A percentile compares a stretch with the other conserved stretches of the same genome.
Conservation (phyloP, 495 filamentous ascomycete species). For the Tuber melanosporum region DNA sequence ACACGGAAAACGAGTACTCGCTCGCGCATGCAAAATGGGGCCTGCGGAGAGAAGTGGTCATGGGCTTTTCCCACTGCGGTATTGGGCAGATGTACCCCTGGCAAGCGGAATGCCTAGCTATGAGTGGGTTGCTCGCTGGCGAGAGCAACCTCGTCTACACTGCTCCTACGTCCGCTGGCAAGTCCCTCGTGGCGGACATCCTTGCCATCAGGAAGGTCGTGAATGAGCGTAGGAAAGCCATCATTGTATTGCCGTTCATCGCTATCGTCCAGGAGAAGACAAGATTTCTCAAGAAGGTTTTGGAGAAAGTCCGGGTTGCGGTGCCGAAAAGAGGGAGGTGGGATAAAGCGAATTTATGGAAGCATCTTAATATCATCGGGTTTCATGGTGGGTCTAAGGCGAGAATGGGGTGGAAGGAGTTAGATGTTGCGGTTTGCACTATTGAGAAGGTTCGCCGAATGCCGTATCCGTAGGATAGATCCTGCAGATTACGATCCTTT, state of each 20-base stretch:
- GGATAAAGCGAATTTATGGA: conserved; percentile 44
- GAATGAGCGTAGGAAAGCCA: conserved; percentile 60
- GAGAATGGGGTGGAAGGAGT: conserved; percentile 62
- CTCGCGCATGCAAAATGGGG: conserved; percentile 57
- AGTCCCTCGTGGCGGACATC: conserved; percentile 56
- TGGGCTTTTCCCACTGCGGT: conserved; percentile 59
- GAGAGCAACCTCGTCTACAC: conserved; percentile 70
- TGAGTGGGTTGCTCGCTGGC: conserved; percentile 60
- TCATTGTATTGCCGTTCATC: conserved; percentile 75
- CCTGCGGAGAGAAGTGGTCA: conserved; percentile 54
- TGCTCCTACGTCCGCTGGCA: conserved; percentile 78
- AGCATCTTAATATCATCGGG: conserved; percentile 58
- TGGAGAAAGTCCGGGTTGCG: conserved; percentile 56
- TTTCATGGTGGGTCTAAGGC: conserved; percentile 69
- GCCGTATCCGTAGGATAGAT: conserved; percentile 5
- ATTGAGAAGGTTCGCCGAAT: conserved; percentile 63
- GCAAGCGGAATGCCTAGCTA: conserved; percentile 72
- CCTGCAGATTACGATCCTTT: conserved; percentile 8
- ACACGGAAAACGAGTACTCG: conserved; percentile 13
- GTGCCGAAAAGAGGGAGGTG: conserved; percentile 40
- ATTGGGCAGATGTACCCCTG: conserved; percentile 70
- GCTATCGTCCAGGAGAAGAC: conserved; percentile 79
- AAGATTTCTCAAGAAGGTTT: conserved; percentile 64
- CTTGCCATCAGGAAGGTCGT: conserved; percentile 68
- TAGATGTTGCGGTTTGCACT: conserved; percentile 74